Evolutionary conservation across 768 basidiomycete species (phyloP), one percentile per base, ranked within the genome.

Genomic region (Steccherinum ochraceum): DNA sequence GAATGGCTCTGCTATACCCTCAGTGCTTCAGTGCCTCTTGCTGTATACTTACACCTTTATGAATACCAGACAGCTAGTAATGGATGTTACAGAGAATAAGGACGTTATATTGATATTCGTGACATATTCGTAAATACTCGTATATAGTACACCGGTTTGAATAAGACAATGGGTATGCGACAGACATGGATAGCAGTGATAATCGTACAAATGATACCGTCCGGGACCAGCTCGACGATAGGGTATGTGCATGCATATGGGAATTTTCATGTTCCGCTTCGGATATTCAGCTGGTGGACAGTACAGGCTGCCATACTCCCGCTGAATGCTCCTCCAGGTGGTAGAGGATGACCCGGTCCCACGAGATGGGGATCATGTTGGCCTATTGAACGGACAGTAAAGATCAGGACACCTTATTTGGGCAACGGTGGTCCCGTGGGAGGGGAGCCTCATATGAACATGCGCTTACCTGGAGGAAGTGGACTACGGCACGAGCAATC

Each of bases 301-400:
- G 66, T 56, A 85, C 83, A 40, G 85, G 84, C 62, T 84, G 83
- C 86, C 86, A 89, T 48, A 79, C 76, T 52, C 86, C 86, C 54
- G 78, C 73, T 0, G 78, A 67, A 21, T 81, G 67, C 64, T 87
- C 86, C 65, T 88, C 86, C 54, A 89, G 69, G 57, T 85, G 79
- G 62, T 84, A 83, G 45, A 89, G 72, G 51, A 81, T 74, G 30
- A 88, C 78, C 49, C 79, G 76, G 64, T 85, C 79, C 80, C 80
- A 83, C 18, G 76, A 73, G 53, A 86, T 75, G 21, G 84, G 84
- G 58, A 88, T 80, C 51, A 77, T 73, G 62, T 86, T 86, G 7
- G 81, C 75, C 86, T 88, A 57, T 44, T 44, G 5, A 52, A 40
- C 42, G 7, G 39, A 35, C 25, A 40, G 30, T 49, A 21, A 24